A percentile compares a stretch with the other conserved stretches of the same genome.
phyloP scores from a whole-genome alignment of 2,329 filamentous ascomycete species.

The Colletotrichum plurivorum region DNA sequence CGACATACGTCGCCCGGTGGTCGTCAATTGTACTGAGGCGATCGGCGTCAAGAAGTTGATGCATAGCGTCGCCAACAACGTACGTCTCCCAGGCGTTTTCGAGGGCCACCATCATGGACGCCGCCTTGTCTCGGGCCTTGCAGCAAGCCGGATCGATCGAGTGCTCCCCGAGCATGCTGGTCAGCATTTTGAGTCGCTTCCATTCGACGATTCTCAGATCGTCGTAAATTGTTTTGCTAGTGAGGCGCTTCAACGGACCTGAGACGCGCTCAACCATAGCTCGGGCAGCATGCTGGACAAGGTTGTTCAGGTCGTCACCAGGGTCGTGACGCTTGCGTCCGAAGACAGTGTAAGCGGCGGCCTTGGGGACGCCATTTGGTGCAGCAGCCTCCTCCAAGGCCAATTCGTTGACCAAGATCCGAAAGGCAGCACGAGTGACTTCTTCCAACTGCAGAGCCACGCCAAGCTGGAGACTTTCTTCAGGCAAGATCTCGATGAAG shows the following conservation, averaged over 20 bases:
- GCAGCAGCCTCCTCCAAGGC: slow-evolving; percentile 61
- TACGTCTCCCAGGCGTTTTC: slow-evolving; percentile 28
- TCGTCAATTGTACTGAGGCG: slow-evolving; percentile 44
- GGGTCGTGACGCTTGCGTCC: slow-evolving; percentile 63
- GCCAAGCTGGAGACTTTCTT: slow-evolving; percentile 72
- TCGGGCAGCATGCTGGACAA: slow-evolving; percentile 71
- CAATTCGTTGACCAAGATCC: slow-evolving; percentile 74
- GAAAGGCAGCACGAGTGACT: slow-evolving; percentile 66
- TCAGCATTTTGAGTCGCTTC: slow-evolving; percentile 47
- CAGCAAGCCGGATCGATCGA: not conserved
- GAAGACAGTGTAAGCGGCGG: slow-evolving; percentile 52
- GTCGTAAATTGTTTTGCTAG: slow-evolving; percentile 51
- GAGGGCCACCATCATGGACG: slow-evolving; percentile 38
- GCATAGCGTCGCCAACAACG: slow-evolving; percentile 25
- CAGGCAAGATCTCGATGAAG: slow-evolving; percentile 75
- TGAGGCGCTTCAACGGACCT: slow-evolving; percentile 48
- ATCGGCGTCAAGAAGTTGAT: not conserved
- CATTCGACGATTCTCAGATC: slow-evolving; percentile 51
- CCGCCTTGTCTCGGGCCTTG: slow-evolving; percentile 41
- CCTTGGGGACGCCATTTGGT: slow-evolving; percentile 33
- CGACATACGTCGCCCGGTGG: slow-evolving; percentile 55
- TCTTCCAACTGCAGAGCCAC: slow-evolving; percentile 59
- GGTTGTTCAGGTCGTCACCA: slow-evolving; percentile 68
- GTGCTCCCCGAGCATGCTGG: slow-evolving; percentile 44
- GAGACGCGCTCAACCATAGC: slow-evolving; percentile 64